Evolutionary conservation across 805 yeast species (phyloP).

Genomic region (Ogataea paraovalis): DNA sequence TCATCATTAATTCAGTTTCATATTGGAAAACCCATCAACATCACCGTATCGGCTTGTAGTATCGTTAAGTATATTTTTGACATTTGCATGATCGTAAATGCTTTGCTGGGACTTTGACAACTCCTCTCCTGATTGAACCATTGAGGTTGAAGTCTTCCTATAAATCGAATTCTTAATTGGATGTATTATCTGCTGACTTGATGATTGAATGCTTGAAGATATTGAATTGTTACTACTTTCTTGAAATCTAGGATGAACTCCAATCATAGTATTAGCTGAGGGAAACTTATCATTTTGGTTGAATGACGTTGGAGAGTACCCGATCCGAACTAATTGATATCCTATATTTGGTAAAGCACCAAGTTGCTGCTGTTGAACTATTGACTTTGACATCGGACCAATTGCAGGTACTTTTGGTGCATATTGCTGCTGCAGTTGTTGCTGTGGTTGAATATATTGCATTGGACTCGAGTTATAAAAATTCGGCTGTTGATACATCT

Average conservation of each 20-base stretch:
- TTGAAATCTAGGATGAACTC: conserved; percentile 19
- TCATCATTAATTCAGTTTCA: too few relatives aligned
- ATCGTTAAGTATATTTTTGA: conserved; percentile 17
- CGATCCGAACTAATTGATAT: too few relatives aligned
- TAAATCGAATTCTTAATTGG: conserved; percentile 19
- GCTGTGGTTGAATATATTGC: too few relatives aligned
- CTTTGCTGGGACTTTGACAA: conserved; percentile 14
- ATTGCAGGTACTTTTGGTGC: too few relatives aligned
- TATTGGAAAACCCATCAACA: conserved; percentile 10
- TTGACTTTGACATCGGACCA: too few relatives aligned
- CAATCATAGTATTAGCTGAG: conserved; percentile 3
- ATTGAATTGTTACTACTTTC: conserved; percentile 5
- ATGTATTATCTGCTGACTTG: conserved; percentile 12
- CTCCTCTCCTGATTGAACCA: conserved; percentile 21
- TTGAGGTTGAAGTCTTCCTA: conserved; percentile 19
- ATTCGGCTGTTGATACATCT: too few relatives aligned
- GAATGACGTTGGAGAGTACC: background rate
- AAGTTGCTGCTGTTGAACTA: too few relatives aligned
- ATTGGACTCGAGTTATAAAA: too few relatives aligned
- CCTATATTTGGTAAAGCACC: too few relatives aligned
- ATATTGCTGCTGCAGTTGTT: too few relatives aligned
- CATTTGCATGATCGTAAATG: conserved; percentile 19
- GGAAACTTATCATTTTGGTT: background rate
- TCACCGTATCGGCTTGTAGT: conserved; percentile 21
- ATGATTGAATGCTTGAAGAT: background rate